phyloP scores from a whole-genome alignment of 1,284 basidiomycete genomes.

The Naganishia albida region DNA sequence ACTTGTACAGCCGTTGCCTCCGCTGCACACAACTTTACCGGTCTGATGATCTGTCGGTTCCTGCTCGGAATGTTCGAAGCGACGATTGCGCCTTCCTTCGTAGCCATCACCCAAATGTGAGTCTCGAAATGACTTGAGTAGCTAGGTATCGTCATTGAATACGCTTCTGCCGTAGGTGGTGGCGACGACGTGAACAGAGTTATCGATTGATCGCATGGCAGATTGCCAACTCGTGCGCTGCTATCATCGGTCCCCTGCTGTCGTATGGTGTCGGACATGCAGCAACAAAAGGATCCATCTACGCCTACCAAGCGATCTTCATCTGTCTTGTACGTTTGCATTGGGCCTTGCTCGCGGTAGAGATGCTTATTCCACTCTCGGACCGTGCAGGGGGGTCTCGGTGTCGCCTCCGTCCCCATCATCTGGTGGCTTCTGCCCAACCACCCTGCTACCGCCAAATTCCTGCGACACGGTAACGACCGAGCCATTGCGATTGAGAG shows the following conservation, averaged over 20 bases:
- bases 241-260: conserved; percentile 48
- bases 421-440: conserved; percentile 55
- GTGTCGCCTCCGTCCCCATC: conserved; percentile 56
- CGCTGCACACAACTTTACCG: conserved; percentile 43
- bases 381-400: conserved; percentile 31
- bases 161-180: too few species aligned
- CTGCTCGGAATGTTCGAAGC: conserved; percentile 48
- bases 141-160: too few species aligned
- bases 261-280: conserved; percentile 47
- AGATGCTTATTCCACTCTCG: background rate
- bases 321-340: conserved; percentile 57
- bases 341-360: too few species aligned
- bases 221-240: conserved; percentile 45
- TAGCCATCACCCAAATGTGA: conserved; percentile 47
- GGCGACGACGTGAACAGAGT: conserved; percentile 35
- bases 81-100: conserved; percentile 38
- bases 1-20: conserved; percentile 45
- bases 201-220: conserved; percentile 50
- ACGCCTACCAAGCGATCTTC: conserved; percentile 56
- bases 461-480: conserved; percentile 48
- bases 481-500: conserved; percentile 51
- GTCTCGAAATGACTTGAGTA: too few species aligned
- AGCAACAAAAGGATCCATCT: conserved; percentile 32
- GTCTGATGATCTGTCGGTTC: conserved; percentile 44
- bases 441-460: conserved; percentile 49